Base-by-base conservation (phyloP, 441 rosid genomes). In the Syzygium malaccense region DNA sequence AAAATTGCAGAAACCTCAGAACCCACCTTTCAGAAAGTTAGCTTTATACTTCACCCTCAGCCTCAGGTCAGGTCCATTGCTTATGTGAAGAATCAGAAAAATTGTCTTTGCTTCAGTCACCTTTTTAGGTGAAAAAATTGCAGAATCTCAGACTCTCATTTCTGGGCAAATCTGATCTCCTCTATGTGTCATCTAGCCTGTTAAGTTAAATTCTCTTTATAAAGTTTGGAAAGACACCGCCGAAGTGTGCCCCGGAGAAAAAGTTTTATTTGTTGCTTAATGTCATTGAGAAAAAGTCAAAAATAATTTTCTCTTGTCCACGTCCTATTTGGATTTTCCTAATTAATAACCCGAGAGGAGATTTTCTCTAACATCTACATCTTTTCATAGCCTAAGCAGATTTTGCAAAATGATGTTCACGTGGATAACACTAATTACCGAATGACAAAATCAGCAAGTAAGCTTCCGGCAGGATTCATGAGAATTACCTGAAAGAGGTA, bases 221-320 rank as follows among this genome's bases (percentile, higher is more conserved):
- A 58, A 53, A 83, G 56, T 88, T 86, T 37, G 90, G 88, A 86
- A 90, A 91, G 91, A 89, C 86, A 28, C 41, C 25, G 30, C 85
- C 25, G 37, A 75, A 71, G 53, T n/a, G 55, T 86, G 68, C 87
- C 78, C 62, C 45, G 32, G 57, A 20, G 56, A 86, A 57, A 60
- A 78, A 20, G 49, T 51, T 37, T 54, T 32, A 32, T n/a, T 41
- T 54, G 55, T 54, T 41, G 48, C 55, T 25, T 56, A 54, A 71
- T 23, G 49, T 23, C 45, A 45, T 56, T n/a, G 51, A 55, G 57
- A 32, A 79, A 55, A 62, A 18, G 66, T 25, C 30, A 62, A 51
- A 62, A 84, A 53, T 54, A 58, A 62, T 89, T 84, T 80, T 90
- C 89, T 89, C 33, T 94, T 88, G 93, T 91, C 92, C 92, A 90